Conservation (phyloP, 805 yeast species). For the Barnettozyma botsteinii region DNA sequence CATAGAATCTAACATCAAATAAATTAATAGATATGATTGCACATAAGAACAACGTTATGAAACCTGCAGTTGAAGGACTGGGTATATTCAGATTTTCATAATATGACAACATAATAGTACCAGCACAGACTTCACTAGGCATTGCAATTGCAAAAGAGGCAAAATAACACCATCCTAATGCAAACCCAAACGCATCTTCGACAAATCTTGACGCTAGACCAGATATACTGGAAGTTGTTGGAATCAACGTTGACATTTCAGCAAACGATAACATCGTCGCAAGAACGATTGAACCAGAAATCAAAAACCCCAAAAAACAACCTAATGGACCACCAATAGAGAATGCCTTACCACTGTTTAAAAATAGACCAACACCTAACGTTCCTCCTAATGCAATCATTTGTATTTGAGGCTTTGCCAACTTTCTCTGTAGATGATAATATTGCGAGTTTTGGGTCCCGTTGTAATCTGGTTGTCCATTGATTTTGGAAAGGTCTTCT, state of each 20-base stretch:
- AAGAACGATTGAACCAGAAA: slow-evolving; percentile 61
- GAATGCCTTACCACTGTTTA: slow-evolving; percentile 68
- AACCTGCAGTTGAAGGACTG: slow-evolving; percentile 50
- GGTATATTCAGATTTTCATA: slow-evolving; percentile 53
- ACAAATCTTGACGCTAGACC: slow-evolving; percentile 71
- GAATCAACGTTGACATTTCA: slow-evolving; percentile 75
- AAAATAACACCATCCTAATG: slow-evolving; percentile 72
- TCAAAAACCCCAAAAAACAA: slow-evolving; percentile 56
- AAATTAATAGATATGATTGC: slow-evolving; percentile 46
- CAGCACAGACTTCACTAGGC: slow-evolving; percentile 78
- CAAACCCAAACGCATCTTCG: slow-evolving; percentile 73
- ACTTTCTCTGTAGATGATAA: slow-evolving; percentile 45
- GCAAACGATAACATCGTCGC: slow-evolving; percentile 71
- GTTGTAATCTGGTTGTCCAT: slow-evolving; percentile 4
- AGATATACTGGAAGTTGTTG: slow-evolving; percentile 73
- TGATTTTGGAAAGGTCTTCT: slow-evolving; percentile 9
- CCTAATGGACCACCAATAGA: slow-evolving; percentile 76
- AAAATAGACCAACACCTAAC: slow-evolving; percentile 66
- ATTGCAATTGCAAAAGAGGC: slow-evolving; percentile 63
- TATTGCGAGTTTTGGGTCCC: slow-evolving; percentile 1
- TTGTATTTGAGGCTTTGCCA: slow-evolving; percentile 63
- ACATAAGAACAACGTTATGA: slow-evolving; percentile 54
- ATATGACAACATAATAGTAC: slow-evolving; percentile 68
- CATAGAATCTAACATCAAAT: slow-evolving; percentile 65
- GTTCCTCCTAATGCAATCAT: slow-evolving; percentile 79